Evolutionary conservation across 176 grass and related monocot species (phyloP).

Genomic region (Bothriochloa decipiens): DNA sequence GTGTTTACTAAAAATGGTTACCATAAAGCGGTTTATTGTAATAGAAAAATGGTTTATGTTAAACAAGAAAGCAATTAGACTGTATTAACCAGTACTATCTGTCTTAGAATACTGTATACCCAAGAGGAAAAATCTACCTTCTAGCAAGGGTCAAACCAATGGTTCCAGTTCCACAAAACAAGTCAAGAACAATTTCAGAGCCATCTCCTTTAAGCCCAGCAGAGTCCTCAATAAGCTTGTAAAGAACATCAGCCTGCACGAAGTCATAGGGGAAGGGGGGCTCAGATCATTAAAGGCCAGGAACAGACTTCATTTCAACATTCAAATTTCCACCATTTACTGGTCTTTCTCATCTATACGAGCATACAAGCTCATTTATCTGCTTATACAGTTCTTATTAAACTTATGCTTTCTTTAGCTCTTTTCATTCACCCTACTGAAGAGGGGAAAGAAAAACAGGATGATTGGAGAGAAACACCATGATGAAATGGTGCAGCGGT

Average conservation of each 20-base stretch:
- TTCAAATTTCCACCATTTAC: neutral
- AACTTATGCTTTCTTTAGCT: neutral
- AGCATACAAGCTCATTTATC: constrained; percentile 7
- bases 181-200: constrained; percentile 89
- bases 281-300: neutral
- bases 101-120: neutral
- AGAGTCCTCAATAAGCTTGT: constrained; percentile 89
- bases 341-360: constrained; percentile 8
- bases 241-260: constrained; percentile 86
- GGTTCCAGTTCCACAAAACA: constrained; percentile 97
- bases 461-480: constrained; percentile 7
- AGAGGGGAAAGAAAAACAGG: neutral
- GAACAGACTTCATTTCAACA: constrained; percentile 17
- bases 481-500: neutral
- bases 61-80: constrained; percentile 4
- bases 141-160: constrained; percentile 92
- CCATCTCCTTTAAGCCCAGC: constrained; percentile 82
- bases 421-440: constrained; percentile 34
- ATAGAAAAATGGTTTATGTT: neutral
- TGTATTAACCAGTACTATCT: neutral
- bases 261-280: neutral
- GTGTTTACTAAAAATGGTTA: constrained; percentile 20
- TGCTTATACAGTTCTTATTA: constrained; percentile 18
- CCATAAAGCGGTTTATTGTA: neutral
- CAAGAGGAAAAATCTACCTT: constrained; percentile 53